Percentiles rank a stretch among this genome's conserved stretches.
phyloP scores from a whole-genome alignment of 441 rosid genomes.

The Jatropha podagrica region DNA sequence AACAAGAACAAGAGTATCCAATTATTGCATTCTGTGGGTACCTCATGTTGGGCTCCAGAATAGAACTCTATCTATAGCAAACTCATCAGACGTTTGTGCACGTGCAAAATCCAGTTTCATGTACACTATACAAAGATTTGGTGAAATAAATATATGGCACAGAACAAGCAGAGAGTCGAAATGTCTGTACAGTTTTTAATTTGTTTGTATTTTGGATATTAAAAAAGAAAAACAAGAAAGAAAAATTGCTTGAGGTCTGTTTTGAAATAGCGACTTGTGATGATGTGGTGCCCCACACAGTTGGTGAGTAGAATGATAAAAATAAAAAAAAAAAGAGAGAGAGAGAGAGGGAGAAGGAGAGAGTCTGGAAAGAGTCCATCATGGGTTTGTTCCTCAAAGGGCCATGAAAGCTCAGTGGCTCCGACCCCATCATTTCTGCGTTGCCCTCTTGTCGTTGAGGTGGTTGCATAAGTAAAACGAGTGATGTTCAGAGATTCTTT shows the following conservation, averaged over 20 bases:
- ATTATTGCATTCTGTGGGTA: neutral
- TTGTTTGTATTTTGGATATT: neutral
- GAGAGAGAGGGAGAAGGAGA: neutral
- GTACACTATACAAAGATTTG: neutral
- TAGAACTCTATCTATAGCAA: neutral
- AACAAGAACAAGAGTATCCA: too few species aligned
- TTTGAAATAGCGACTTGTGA: neutral
- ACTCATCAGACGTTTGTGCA: neutral
- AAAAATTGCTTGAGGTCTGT: too few species aligned
- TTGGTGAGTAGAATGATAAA: slow-evolving; percentile 26
- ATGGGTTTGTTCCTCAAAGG: slow-evolving; percentile 17
- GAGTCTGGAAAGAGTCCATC: slow-evolving; percentile 15
- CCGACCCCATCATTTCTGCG: slow-evolving; percentile 48
- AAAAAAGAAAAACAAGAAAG: neutral
- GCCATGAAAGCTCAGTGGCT: slow-evolving; percentile 58
- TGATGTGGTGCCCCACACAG: slow-evolving; percentile 8
- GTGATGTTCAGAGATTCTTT: slow-evolving; percentile 19
- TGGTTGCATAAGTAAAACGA: slow-evolving; percentile 52
- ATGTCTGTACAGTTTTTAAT: neutral
- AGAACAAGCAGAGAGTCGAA: neutral
- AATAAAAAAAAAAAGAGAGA: neutral
- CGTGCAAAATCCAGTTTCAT: neutral
- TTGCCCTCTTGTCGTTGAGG: slow-evolving; percentile 44
- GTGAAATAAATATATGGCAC: neutral
- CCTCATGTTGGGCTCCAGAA: neutral